Conservation (phyloP, 2,329 filamentous ascomycete genomes). For the Xylariaceae sp. region DNA sequence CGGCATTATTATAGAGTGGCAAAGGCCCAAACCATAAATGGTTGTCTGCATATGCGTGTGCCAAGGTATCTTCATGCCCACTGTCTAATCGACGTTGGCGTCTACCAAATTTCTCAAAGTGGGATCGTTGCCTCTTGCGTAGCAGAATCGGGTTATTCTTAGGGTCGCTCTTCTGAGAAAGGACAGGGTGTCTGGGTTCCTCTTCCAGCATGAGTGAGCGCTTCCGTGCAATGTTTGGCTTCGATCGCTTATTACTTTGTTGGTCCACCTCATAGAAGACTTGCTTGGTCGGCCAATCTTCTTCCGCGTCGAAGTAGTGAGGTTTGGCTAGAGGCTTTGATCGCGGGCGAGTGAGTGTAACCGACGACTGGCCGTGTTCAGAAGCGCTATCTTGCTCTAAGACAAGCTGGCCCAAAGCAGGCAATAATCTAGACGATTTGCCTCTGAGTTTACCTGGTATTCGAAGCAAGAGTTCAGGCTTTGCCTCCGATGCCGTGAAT, state of each 20-base stretch:
- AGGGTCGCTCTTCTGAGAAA: background rate
- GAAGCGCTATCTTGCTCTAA: conserved; percentile 13
- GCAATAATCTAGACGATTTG: conserved; percentile 17
- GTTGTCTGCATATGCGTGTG: background rate
- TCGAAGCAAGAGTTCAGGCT: conserved; percentile 19
- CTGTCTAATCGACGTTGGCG: background rate
- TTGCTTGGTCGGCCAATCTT: too few relatives aligned
- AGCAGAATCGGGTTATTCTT: background rate
- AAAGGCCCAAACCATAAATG: too few relatives aligned
- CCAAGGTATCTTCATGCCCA: background rate
- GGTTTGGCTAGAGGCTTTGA: background rate
- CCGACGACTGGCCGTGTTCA: background rate
- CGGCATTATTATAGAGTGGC: too few relatives aligned
- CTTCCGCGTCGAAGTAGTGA: too few relatives aligned
- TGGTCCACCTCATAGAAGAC: too few relatives aligned
- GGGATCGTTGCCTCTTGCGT: conserved; percentile 17
- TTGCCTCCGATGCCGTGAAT: conserved; percentile 30
- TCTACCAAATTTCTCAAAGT: conserved; percentile 26
- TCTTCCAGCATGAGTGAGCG: background rate
- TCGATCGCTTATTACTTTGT: too few relatives aligned
- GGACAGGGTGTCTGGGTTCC: background rate
- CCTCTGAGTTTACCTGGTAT: conserved; percentile 25
- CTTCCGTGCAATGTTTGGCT: too few relatives aligned
- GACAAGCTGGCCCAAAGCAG: conserved; percentile 23
- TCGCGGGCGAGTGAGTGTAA: background rate